phyloP scores from a whole-genome alignment of 2,329 filamentous ascomycete genomes.

The Pyrenochaeta sp. region DNA sequence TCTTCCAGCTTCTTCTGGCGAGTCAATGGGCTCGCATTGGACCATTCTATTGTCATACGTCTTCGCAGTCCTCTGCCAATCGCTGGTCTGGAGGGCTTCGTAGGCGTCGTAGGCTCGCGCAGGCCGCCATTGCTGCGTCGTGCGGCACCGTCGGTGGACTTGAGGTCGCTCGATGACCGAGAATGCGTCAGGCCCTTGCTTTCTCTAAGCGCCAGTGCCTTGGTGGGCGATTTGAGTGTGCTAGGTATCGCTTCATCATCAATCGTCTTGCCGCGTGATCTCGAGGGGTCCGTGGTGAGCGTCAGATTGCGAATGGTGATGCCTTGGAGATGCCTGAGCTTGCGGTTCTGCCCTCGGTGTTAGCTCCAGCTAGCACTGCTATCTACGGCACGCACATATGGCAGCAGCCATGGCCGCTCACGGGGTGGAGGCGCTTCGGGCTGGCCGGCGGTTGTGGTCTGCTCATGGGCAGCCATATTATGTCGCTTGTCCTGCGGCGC shows the following conservation, averaged over 20 bases:
- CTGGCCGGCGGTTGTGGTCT: conserved; percentile 16
- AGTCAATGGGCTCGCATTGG: conserved; percentile 63
- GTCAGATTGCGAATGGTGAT: conserved; percentile 87
- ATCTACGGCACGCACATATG: conserved; percentile 36
- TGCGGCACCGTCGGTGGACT: conserved; percentile 34
- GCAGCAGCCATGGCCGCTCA: conserved; percentile 50
- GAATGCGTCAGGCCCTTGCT: conserved; percentile 63
- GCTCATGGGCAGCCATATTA: conserved; percentile 37
- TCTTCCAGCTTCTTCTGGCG: conserved; percentile 80
- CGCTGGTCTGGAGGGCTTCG: conserved; percentile 42
- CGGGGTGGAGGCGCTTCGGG: conserved; percentile 29
- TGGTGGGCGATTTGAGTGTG: conserved; percentile 70
- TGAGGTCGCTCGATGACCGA: conserved; percentile 65
- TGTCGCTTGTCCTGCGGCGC: conserved; percentile 12
- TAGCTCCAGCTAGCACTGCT: neutral
- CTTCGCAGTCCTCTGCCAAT: conserved; percentile 55
- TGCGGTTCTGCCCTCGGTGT: conserved; percentile 72
- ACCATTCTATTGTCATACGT: conserved; percentile 71
- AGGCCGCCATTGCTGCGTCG: conserved; percentile 33
- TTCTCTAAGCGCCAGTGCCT: conserved; percentile 65
- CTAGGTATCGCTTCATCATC: conserved; percentile 80
- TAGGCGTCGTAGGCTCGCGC: conserved; percentile 28
- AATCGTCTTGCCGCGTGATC: conserved; percentile 67
- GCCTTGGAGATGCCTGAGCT: conserved; percentile 84
- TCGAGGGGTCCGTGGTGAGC: conserved; percentile 63